Evolutionary conservation across 2,329 filamentous ascomycete genomes (phyloP).

Genomic region (Mariannaea sp.): DNA sequence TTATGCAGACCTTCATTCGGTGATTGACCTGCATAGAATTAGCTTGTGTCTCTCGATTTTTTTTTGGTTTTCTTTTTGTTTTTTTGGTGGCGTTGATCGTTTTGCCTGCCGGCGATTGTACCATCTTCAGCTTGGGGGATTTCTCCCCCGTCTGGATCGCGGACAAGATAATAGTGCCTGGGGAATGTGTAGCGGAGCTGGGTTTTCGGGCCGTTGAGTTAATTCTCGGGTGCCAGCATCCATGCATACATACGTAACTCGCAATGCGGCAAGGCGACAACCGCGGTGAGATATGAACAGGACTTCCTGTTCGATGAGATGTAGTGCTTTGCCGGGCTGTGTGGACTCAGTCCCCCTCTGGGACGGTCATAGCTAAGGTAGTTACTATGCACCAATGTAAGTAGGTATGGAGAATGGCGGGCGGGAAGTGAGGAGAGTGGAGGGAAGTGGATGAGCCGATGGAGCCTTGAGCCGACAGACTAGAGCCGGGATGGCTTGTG

Average conservation of each 20-base stretch:
- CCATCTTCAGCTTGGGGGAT: neutral
- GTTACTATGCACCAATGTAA: too few relatives aligned
- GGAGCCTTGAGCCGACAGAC: too few relatives aligned
- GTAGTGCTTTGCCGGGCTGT: too few relatives aligned
- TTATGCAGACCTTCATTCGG: neutral
- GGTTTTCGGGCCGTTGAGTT: neutral
- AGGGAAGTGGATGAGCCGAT: constrained; percentile 35
- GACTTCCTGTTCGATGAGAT: too few relatives aligned
- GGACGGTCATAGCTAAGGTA: too few relatives aligned
- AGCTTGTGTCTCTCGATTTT: neutral
- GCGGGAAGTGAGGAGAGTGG: neutral
- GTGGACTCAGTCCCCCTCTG: too few relatives aligned
- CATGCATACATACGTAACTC: too few relatives aligned
- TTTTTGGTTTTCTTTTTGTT: neutral
- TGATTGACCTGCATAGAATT: neutral
- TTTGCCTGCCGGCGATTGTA: neutral
- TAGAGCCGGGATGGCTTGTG: too few relatives aligned
- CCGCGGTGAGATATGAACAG: too few relatives aligned
- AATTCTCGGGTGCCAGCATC: too few relatives aligned
- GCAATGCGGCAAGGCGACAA: too few relatives aligned
- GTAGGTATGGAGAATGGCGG: neutral
- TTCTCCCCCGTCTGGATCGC: neutral
- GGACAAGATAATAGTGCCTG: neutral
- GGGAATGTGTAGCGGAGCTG: neutral
- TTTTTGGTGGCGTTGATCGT: too few relatives aligned